Percentiles rank a stretch among this genome's conserved stretches.
Conservation (phyloP, 306 rosid species). For the Gillenia trifoliata region DNA sequence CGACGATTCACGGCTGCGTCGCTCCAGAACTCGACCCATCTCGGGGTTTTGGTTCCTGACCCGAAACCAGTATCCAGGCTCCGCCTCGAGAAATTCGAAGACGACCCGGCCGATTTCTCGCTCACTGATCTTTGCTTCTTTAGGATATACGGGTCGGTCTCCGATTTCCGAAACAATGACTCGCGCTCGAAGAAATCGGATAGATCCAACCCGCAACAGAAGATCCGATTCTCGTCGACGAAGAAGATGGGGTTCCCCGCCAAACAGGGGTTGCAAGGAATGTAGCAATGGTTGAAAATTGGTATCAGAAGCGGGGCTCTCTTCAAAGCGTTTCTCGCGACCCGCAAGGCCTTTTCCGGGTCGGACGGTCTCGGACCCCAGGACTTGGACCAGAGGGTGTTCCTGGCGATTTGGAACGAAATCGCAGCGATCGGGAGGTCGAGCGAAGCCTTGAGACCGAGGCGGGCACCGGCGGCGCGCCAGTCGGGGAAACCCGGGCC, state of each 20-base stretch:
- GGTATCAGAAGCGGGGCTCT: conserved; percentile 93
- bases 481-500: conserved; percentile 96
- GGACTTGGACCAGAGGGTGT: conserved; percentile 79
- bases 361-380: conserved; percentile 88
- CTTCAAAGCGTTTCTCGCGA: conserved; percentile 77
- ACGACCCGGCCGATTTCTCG: conserved; percentile 72
- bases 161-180: conserved; percentile 54
- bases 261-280: conserved; percentile 84
- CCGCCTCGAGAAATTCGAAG: conserved; percentile 54
- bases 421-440: conserved; percentile 97
- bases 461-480: conserved; percentile 73
- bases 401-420: conserved; percentile 83
- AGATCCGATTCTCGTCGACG: conserved; percentile 87
- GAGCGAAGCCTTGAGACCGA: conserved; percentile 72
- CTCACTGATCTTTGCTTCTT: conserved; percentile 74
- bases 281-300: conserved; percentile 92
- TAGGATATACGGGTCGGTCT: conserved; percentile 42
- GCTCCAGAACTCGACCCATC: conserved; percentile 99
- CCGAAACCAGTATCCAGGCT: conserved; percentile 57
- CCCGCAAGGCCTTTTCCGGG: conserved; percentile 74
- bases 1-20: conserved; percentile 84
- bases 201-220: conserved; percentile 87
- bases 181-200: conserved; percentile 89
- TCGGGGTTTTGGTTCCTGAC: conserved; percentile 66
- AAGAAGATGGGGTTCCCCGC: conserved; percentile 93